A percentile compares a stretch with the other conserved stretches of the same genome.
Conservation (phyloP, 2,329 filamentous ascomycete species). For the Paecilomyces sp. region DNA sequence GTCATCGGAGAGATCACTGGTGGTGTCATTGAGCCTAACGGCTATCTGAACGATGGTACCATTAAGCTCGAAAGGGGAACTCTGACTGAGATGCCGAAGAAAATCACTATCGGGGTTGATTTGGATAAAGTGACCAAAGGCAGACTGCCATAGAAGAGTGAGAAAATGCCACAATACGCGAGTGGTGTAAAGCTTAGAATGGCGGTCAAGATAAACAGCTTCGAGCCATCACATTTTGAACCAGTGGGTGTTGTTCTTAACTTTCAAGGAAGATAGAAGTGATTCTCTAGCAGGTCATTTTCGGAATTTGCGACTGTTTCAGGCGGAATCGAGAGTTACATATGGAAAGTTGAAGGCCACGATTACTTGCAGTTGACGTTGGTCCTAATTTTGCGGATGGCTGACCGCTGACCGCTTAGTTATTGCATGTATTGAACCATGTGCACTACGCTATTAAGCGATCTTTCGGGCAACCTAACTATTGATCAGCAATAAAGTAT, state of each 20-base stretch:
- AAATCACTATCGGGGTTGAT: conserved; percentile 6
- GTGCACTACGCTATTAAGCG: neutral
- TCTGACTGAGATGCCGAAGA: conserved; percentile 8
- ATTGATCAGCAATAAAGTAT: neutral
- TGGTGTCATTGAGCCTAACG: conserved; percentile 27
- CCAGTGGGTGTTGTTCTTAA: neutral
- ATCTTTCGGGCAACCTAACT: neutral
- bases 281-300: neutral
- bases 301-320: neutral
- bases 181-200: neutral
- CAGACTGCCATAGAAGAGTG: neutral
- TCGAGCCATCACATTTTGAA: neutral
- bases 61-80: conserved; percentile 23
- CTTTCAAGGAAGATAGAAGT: neutral
- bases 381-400: neutral
- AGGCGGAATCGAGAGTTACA: neutral
- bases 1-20: conserved; percentile 32
- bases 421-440: neutral
- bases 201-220: neutral
- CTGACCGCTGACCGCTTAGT: neutral
- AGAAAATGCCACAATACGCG: neutral
- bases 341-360: neutral
- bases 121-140: conserved; percentile 2
- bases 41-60: conserved; percentile 24
- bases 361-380: neutral